phyloP scores from a whole-genome alignment of 495 filamentous ascomycete species.

The Articulospora tetracladia region DNA sequence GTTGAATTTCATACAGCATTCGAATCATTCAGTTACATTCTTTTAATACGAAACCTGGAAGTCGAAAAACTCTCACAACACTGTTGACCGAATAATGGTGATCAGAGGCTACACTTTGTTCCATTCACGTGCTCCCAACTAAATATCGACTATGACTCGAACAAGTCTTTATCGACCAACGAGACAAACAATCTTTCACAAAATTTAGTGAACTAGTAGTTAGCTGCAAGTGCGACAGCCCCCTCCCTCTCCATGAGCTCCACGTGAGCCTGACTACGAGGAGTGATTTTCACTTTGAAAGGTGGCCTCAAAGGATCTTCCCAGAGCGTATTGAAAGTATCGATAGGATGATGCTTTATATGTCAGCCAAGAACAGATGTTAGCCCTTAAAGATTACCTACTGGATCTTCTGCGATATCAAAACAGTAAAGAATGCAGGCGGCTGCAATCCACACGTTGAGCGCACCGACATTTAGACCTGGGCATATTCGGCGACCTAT shows the following conservation, averaged over 20 bases:
- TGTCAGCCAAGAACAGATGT: neutral
- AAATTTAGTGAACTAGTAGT: no score
- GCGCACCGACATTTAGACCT: conserved; percentile 38
- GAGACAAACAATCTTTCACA: no score
- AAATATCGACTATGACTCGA: no score
- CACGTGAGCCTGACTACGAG: conserved; percentile 15
- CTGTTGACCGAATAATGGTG: no score
- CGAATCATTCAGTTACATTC: no score
- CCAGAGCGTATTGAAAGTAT: conserved; percentile 12
- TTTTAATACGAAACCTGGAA: no score
- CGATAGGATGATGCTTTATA: conserved; percentile 13
- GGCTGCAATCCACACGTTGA: conserved; percentile 38
- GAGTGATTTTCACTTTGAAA: neutral
- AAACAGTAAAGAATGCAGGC: conserved; percentile 41
- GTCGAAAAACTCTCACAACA: no score
- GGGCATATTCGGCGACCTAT: conserved; percentile 40
- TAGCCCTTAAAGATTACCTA: neutral
- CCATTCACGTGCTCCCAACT: no score
- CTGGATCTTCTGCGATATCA: conserved; percentile 27
- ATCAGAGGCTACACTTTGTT: no score
- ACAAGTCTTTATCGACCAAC: no score
- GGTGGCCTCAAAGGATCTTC: neutral
- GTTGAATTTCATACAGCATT: no score
- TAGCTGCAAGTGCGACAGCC: no score
- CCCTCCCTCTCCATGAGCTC: conserved; percentile 6